phyloP scores from a whole-genome alignment of 192 early-diverging fungal genomes.

The Coemansia sp. region DNA sequence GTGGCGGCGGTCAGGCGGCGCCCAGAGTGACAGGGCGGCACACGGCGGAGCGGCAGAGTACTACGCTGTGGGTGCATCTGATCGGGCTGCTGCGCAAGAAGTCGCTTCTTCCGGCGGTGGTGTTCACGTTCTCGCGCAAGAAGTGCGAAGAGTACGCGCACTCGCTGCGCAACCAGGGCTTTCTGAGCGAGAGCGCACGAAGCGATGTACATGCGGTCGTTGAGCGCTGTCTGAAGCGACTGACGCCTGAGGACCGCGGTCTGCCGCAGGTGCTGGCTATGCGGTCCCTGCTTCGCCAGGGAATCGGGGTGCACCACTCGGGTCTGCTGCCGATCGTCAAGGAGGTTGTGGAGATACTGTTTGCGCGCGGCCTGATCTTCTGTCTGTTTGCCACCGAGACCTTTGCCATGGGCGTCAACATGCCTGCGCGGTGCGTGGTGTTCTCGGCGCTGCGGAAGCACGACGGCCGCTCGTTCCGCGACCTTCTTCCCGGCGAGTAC shows the following conservation, averaged over 20 bases:
- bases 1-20: conserved; percentile 36
- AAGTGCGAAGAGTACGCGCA: conserved; percentile 92
- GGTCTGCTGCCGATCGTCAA: conserved; percentile 97
- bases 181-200: conserved; percentile 76
- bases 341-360: conserved; percentile 97
- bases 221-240: conserved; percentile 73
- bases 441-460: conserved; percentile 91
- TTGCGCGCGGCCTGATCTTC: conserved; percentile 84
- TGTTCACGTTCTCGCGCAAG: conserved; percentile 94
- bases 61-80: conserved; percentile 81
- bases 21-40: conserved; percentile 35
- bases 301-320: conserved; percentile 96
- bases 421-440: conserved; percentile 92
- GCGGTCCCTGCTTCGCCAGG: conserved; percentile 80
- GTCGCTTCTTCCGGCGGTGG: conserved; percentile 80
- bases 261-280: conserved; percentile 89
- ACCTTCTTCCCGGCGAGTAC: conserved; percentile 93
- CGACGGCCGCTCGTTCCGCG: conserved; percentile 85
- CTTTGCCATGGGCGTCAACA: conserved; percentile 99
- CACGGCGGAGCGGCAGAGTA: conserved; percentile 60
- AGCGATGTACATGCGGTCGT: conserved; percentile 87
- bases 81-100: conserved; percentile 73
- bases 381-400: conserved; percentile 98
- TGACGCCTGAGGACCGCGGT: conserved; percentile 81
- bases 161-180: conserved; percentile 76